Conservation (phyloP, 495 filamentous ascomycete species). For the Baudoinia panamericana region DNA sequence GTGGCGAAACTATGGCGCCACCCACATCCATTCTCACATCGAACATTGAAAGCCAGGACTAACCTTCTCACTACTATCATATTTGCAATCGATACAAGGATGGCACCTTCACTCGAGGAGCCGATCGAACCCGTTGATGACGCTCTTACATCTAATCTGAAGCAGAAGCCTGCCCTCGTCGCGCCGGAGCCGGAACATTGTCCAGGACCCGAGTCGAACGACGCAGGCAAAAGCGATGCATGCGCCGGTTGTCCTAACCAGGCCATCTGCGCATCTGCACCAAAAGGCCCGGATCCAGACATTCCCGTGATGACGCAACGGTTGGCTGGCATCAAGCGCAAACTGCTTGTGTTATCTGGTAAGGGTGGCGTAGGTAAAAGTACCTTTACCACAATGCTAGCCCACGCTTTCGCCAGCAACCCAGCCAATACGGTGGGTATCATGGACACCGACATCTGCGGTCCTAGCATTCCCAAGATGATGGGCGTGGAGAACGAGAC, state of each 20-base stretch:
- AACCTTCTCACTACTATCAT: background rate
- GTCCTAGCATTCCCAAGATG: constrained; percentile 93
- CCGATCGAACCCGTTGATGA: constrained; percentile 42
- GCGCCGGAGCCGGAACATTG: constrained; percentile 96
- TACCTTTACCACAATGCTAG: constrained; percentile 76
- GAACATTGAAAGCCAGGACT: constrained; percentile 1
- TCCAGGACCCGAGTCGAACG: constrained; percentile 78
- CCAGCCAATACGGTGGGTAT: constrained; percentile 65
- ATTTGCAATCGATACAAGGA: constrained; percentile 22
- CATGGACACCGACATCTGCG: constrained; percentile 96
- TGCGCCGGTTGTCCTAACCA: constrained; percentile 95
- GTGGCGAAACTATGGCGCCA: too few species aligned
- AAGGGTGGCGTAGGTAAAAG: constrained; percentile 96
- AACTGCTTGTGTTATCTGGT: constrained; percentile 80
- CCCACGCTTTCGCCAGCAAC: constrained; percentile 73
- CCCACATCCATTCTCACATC: background rate
- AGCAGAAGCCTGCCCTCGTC: constrained; percentile 63
- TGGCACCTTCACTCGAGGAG: constrained; percentile 62
- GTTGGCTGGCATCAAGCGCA: constrained; percentile 69
- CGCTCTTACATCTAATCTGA: constrained; percentile 49
- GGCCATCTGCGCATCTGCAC: constrained; percentile 80
- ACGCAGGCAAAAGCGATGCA: constrained; percentile 73
- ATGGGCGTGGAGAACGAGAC: constrained; percentile 89
- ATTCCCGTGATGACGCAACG: constrained; percentile 75
- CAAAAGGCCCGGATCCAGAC: constrained; percentile 93